Evolutionary conservation across 1,284 basidiomycete genomes (phyloP).

Genomic region (Trametes versicolor): DNA sequence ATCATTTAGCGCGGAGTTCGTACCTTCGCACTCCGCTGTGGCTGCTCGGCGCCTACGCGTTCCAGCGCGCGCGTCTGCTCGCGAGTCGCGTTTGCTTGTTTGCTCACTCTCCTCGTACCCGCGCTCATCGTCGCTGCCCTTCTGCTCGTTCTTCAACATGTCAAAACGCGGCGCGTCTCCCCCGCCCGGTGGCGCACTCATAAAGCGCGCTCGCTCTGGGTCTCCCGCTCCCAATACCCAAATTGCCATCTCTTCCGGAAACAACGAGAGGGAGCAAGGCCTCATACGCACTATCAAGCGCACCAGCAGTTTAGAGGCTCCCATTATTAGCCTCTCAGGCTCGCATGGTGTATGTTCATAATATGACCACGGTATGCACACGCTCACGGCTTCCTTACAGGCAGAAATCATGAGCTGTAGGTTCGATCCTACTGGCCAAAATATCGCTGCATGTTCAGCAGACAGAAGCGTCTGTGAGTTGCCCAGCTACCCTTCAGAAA

Average conservation of each 20-base stretch:
- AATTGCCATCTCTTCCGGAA: slow-evolving; percentile 77
- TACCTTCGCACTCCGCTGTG: slow-evolving; percentile 4
- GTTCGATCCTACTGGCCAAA: slow-evolving; percentile 85
- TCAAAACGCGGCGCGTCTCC: slow-evolving; percentile 74
- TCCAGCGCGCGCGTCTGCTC: slow-evolving; percentile 17
- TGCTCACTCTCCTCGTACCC: slow-evolving; percentile 7
- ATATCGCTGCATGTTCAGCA: slow-evolving; percentile 84
- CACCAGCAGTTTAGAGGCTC: slow-evolving; percentile 82
- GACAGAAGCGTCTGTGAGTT: slow-evolving; percentile 81
- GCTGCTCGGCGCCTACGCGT: slow-evolving; percentile 20
- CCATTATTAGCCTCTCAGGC: slow-evolving; percentile 81
- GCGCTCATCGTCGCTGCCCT: slow-evolving; percentile 19
- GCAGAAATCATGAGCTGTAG: slow-evolving; percentile 82
- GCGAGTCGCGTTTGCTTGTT: slow-evolving; percentile 15
- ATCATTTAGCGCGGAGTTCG: not conserved
- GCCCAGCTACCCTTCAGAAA: not conserved
- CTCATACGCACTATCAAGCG: slow-evolving; percentile 81
- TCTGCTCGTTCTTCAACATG: slow-evolving; percentile 50
- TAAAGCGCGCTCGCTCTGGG: slow-evolving; percentile 71
- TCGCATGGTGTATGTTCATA: slow-evolving; percentile 68
- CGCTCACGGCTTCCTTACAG: slow-evolving; percentile 46
- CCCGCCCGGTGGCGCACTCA: slow-evolving; percentile 61
- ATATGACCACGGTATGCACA: not conserved
- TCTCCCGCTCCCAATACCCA: slow-evolving; percentile 67
- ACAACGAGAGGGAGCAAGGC: slow-evolving; percentile 76